A percentile compares a stretch with the other conserved stretches of the same genome.
These are phyloP conservation scores for Penicillium sp. DNA, from an alignment of 2,329 filamentous ascomycete species.

Conservation along the genomic window DNA sequence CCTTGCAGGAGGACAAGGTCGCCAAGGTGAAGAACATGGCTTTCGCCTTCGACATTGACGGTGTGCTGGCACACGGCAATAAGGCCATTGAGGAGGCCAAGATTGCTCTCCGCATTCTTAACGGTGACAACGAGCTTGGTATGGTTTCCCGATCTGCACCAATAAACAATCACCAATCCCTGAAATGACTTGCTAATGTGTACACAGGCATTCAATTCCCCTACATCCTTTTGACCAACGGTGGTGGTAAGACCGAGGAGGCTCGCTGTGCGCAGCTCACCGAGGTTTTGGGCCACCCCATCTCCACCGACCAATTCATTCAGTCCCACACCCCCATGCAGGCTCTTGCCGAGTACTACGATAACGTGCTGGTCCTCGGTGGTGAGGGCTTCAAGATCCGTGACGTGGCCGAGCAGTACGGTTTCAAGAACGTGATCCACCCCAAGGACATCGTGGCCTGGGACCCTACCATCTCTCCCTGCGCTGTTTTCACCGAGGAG, in stretches of 20 bases:
- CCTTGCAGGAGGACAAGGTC: conserved; percentile 62
- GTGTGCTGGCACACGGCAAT: conserved; percentile 70
- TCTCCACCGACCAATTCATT: conserved; percentile 70
- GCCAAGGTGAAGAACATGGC: conserved; percentile 71
- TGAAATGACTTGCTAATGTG: not conserved
- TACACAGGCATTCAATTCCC: conserved; percentile 64
- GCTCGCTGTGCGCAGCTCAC: conserved; percentile 63
- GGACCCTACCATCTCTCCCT: conserved; percentile 65
- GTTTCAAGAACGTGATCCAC: conserved; percentile 68
- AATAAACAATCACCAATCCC: too few species aligned
- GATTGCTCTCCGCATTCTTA: conserved; percentile 64
- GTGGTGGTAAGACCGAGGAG: conserved; percentile 65
- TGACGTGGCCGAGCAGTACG: conserved; percentile 67
- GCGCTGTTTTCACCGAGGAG: conserved; percentile 62
- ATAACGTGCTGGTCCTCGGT: conserved; percentile 69
- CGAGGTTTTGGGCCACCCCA: conserved; percentile 61
- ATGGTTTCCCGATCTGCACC: not conserved
- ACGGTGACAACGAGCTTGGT: conserved; percentile 66
- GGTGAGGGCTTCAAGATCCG: conserved; percentile 71
- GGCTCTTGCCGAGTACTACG: conserved; percentile 70
- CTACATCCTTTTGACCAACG: conserved; percentile 71
- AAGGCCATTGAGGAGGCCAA: conserved; percentile 64
- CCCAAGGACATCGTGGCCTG: conserved; percentile 70
- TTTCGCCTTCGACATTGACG: conserved; percentile 67
- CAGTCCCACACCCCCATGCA: conserved; percentile 75